A percentile compares a stretch with the other conserved stretches of the same genome.
Evolutionary conservation across 2,329 filamentous ascomycete genomes (phyloP).

Genomic region (Alternaria sp.): DNA sequence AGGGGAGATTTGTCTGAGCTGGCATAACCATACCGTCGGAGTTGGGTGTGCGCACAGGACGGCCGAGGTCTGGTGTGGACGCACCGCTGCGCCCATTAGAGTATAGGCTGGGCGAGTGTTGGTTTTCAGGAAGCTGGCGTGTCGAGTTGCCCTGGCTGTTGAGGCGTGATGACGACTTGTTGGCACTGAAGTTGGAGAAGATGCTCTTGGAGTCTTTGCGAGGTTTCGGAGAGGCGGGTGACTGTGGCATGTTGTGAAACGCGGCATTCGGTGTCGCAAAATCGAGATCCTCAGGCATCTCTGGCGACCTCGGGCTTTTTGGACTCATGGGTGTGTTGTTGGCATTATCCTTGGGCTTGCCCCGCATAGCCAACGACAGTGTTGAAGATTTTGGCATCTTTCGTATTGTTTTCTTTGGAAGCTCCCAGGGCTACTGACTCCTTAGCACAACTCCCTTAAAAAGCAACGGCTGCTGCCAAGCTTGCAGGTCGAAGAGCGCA

Average conservation of each 20-base stretch:
- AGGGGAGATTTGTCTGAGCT: not conserved
- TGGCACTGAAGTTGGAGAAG: slow-evolving; percentile 59
- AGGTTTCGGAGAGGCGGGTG: slow-evolving; percentile 47
- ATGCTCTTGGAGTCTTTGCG: slow-evolving; percentile 54
- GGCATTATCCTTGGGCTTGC: slow-evolving; percentile 40
- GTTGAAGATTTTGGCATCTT: slow-evolving; percentile 53
- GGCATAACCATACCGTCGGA: slow-evolving; percentile 41
- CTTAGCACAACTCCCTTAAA: slow-evolving; percentile 31
- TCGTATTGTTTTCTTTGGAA: slow-evolving; percentile 39
- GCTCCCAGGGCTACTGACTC: slow-evolving; percentile 33
- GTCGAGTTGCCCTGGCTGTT: slow-evolving; percentile 47
- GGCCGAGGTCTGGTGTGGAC: slow-evolving; percentile 59
- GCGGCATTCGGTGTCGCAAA: slow-evolving; percentile 42
- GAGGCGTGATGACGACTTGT: slow-evolving; percentile 57
- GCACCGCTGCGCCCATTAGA: slow-evolving; percentile 55
- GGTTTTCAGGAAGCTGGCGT: slow-evolving; percentile 46
- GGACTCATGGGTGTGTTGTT: slow-evolving; percentile 44
- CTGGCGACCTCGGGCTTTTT: slow-evolving; percentile 45
- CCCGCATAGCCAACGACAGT: slow-evolving; percentile 49
- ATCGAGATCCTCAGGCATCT: slow-evolving; percentile 34
- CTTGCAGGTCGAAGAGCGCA: slow-evolving; percentile 19
- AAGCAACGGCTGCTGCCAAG: slow-evolving; percentile 9
- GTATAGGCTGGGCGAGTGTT: slow-evolving; percentile 46
- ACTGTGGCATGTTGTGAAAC: slow-evolving; percentile 43
- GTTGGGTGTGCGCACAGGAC: slow-evolving; percentile 48